Evolutionary conservation across 805 yeast species (phyloP).

Genomic region (Monosporozyma yasuniensis): DNA sequence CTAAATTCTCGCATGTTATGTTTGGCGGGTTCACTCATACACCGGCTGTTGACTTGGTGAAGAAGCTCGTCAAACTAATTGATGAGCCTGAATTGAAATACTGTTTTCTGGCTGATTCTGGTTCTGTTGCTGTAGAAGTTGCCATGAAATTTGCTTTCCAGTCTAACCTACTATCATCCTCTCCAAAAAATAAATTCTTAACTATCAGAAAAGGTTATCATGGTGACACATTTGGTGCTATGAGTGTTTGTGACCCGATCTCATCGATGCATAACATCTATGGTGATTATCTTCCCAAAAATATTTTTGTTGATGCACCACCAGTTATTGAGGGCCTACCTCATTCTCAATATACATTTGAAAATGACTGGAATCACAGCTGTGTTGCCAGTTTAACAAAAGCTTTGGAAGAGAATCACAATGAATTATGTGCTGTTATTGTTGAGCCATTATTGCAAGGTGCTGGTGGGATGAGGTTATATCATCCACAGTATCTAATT

Average conservation of each 20-base stretch:
- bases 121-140: constrained; percentile 33
- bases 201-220: constrained; percentile 32
- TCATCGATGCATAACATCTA: constrained; percentile 30
- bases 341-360: constrained; percentile 5
- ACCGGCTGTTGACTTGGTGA: constrained; percentile 24
- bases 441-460: constrained; percentile 34
- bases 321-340: constrained; percentile 10
- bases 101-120: constrained; percentile 22
- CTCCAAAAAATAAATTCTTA: constrained; percentile 19
- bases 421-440: constrained; percentile 31
- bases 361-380: constrained; percentile 9
- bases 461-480: constrained; percentile 34
- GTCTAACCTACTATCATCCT: constrained; percentile 13
- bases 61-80: constrained; percentile 26
- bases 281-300: constrained; percentile 25
- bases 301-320: constrained; percentile 25
- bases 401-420: constrained; percentile 23
- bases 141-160: constrained; percentile 33
- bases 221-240: constrained; percentile 34
- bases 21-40: constrained; percentile 26
- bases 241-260: constrained; percentile 31
- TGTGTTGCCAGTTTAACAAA: constrained; percentile 20
- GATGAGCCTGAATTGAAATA: constrained; percentile 18
- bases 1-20: constrained; percentile 26
- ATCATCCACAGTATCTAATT: constrained; percentile 28